phyloP scores from a whole-genome alignment of 2,329 filamentous ascomycete species.

The Fusarium tanahbumbuense region DNA sequence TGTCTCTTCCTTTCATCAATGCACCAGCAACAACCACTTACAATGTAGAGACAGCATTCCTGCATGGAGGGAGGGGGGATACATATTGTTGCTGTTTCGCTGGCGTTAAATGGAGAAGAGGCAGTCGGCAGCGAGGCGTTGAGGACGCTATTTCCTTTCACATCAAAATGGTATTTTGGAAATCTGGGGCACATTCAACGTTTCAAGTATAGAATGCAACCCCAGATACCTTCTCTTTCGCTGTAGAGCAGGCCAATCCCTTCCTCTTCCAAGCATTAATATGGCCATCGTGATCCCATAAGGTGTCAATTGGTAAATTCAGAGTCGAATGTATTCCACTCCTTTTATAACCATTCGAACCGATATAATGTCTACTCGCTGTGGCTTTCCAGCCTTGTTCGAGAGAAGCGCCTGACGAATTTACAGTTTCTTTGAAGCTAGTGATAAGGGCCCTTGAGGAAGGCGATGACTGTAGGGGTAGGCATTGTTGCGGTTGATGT shows the following conservation, averaged over 20 bases:
- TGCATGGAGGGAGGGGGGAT: too few species aligned
- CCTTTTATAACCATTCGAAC: background rate
- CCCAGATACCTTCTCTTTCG: background rate
- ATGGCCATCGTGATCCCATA: background rate
- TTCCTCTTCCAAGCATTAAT: background rate
- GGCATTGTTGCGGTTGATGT: too few species aligned
- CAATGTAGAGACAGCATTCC: too few species aligned
- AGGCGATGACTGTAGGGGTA: too few species aligned
- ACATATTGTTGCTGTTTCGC: background rate
- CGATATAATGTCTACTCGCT: background rate
- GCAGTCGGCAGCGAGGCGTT: too few species aligned
- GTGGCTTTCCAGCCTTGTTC: background rate
- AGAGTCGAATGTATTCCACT: background rate
- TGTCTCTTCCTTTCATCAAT: too few species aligned
- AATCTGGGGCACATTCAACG: too few species aligned
- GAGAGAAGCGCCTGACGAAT: accelerated
- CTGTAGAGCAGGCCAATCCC: background rate
- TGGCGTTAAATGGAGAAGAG: background rate
- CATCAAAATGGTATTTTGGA: too few species aligned
- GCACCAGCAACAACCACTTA: too few species aligned
- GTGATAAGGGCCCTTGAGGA: too few species aligned
- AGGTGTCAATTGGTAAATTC: background rate
- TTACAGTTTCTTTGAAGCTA: background rate
- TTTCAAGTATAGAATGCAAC: too few species aligned
- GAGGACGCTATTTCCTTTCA: too few species aligned